Evolutionary conservation across 495 filamentous ascomycete species (phyloP).

Genomic region (Penicillium coffeae): DNA sequence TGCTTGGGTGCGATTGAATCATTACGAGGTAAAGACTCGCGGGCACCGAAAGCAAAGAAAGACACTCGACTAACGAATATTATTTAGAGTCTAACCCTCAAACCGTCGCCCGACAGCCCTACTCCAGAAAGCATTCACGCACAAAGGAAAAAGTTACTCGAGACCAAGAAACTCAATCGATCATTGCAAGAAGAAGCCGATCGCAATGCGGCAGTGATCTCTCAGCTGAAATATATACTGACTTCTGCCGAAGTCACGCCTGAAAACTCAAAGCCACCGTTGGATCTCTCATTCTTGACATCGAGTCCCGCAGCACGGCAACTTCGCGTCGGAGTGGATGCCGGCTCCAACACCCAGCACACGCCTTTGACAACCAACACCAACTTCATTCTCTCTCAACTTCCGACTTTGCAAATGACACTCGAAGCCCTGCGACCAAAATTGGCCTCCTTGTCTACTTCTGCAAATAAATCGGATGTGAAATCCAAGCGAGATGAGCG

Average conservation of each 20-base stretch:
- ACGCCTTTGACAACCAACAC: slow-evolving; percentile 66
- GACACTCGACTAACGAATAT: background rate
- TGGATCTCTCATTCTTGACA: slow-evolving; percentile 53
- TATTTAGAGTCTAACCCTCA: slow-evolving; percentile 35
- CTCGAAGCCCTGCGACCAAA: slow-evolving; percentile 60
- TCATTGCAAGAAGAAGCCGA: slow-evolving; percentile 69
- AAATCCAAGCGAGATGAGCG: slow-evolving; percentile 52
- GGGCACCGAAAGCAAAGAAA: too few relatives aligned
- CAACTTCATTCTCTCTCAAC: slow-evolving; percentile 74
- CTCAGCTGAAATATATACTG: slow-evolving; percentile 59
- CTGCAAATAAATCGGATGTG: slow-evolving; percentile 26
- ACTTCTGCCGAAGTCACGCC: slow-evolving; percentile 20
- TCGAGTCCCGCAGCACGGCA: slow-evolving; percentile 40
- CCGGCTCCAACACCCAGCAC: slow-evolving; percentile 33
- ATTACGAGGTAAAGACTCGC: slow-evolving; percentile 81
- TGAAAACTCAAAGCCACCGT: slow-evolving; percentile 15
- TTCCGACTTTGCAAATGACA: slow-evolving; percentile 68
- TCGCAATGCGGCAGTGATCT: slow-evolving; percentile 71
- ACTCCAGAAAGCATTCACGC: slow-evolving; percentile 62
- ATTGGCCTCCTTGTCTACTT: slow-evolving; percentile 48
- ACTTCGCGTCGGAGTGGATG: slow-evolving; percentile 41
- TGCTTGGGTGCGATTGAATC: slow-evolving; percentile 72
- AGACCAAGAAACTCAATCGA: slow-evolving; percentile 73
- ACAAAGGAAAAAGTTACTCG: slow-evolving; percentile 72
- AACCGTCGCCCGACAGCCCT: slow-evolving; percentile 37